These are phyloP conservation scores for Elsinoe perseae DNA, from an alignment of 2,329 filamentous ascomycete genomes.

Conservation along the genomic window DNA sequence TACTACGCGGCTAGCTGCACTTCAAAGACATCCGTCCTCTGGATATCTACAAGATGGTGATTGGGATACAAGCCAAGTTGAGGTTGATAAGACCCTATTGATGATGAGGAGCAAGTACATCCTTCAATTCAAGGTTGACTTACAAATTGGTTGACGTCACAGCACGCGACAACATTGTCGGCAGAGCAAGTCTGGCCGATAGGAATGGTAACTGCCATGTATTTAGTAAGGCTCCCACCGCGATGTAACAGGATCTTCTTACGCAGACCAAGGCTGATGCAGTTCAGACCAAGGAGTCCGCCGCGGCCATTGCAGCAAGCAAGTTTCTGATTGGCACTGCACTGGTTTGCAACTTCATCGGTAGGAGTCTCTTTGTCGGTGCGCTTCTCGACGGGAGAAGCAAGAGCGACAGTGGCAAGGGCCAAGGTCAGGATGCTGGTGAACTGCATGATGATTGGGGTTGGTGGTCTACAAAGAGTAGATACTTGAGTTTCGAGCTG, in stretches of 20 bases:
- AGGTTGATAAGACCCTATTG: neutral
- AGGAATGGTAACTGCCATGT: neutral
- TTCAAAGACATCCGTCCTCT: too few relatives aligned
- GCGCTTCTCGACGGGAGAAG: neutral
- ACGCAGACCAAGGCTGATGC: neutral
- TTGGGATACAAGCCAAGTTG: neutral
- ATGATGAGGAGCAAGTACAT: neutral
- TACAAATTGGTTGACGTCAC: neutral
- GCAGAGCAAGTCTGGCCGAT: neutral
- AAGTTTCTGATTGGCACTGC: neutral
- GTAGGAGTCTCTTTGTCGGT: neutral
- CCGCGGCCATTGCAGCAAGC: neutral
- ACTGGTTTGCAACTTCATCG: neutral
- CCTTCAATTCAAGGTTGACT: neutral
- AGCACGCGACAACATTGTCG: neutral
- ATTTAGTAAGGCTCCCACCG: neutral
- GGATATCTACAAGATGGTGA: neutral
- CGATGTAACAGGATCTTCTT: neutral
- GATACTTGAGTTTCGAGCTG: too few relatives aligned
- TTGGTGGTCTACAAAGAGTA: too few relatives aligned
- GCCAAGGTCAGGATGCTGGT: too few relatives aligned
- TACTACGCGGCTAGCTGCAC: too few relatives aligned
- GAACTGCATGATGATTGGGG: too few relatives aligned
- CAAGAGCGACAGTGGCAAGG: neutral
- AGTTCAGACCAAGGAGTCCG: neutral